A percentile compares a stretch with the other conserved stretches of the same genome.
Conservation (phyloP, 169 alveolate species). For the Plasmodium knowlesi region DNA sequence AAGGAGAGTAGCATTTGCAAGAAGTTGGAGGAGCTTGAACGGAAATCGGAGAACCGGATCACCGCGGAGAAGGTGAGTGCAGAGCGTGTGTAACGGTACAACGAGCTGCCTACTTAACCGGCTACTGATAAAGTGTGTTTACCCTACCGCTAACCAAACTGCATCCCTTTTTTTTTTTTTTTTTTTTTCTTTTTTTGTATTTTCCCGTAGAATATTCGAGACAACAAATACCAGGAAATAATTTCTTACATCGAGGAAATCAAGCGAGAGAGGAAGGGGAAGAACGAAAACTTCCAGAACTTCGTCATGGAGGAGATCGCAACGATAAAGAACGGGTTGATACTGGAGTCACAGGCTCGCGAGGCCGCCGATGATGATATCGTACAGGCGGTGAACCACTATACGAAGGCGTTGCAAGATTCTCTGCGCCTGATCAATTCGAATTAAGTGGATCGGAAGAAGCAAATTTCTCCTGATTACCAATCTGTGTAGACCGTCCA, state of each 20-base stretch:
- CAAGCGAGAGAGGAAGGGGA: slow-evolving; percentile 67
- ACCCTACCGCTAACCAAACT: not conserved
- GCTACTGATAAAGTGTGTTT: not conserved
- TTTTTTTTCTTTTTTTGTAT: not conserved
- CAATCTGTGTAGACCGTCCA: not conserved
- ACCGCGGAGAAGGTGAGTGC: slow-evolving; percentile 40
- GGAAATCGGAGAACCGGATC: slow-evolving; percentile 19
- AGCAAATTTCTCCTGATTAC: no score
- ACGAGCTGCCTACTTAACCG: no score
- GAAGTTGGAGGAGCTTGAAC: slow-evolving; percentile 57
- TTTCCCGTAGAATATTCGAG: slow-evolving; percentile 30
- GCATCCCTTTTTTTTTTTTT: no score
- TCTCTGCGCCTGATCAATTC: slow-evolving; percentile 82
- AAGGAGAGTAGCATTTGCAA: slow-evolving; percentile 55
- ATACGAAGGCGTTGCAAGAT: slow-evolving; percentile 89
- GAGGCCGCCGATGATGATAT: slow-evolving; percentile 93
- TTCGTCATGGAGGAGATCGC: slow-evolving; percentile 87
- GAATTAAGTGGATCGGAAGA: slow-evolving; percentile 6
- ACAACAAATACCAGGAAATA: slow-evolving; percentile 70
- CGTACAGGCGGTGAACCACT: slow-evolving; percentile 92
- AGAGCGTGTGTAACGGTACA: not conserved
- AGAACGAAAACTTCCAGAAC: slow-evolving; percentile 77
- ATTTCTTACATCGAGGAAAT: slow-evolving; percentile 54
- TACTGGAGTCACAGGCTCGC: slow-evolving; percentile 88
- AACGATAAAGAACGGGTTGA: slow-evolving; percentile 84